Conservation (phyloP, 306 rosid species). For the Fragaria iinumae region DNA sequence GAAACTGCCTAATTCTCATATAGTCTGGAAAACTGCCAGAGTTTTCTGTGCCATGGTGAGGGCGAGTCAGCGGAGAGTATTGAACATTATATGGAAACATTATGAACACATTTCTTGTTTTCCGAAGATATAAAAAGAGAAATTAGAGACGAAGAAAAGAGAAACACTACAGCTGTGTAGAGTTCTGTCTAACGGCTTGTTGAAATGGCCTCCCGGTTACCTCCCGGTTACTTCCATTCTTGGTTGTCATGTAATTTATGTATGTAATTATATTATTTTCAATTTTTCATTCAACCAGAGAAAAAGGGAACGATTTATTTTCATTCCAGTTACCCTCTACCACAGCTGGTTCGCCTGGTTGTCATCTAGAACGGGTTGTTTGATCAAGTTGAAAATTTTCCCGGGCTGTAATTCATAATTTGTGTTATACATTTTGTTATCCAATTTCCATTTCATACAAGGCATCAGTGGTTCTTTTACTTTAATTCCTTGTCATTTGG, state of each 20-base stretch:
- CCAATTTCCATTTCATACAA: background rate
- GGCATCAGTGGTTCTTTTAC: background rate
- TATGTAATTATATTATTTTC: conserved; percentile 18
- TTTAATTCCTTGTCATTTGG: background rate
- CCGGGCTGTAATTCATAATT: background rate
- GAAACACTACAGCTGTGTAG: background rate
- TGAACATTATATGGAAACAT: conserved; percentile 22
- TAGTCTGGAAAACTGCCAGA: conserved; percentile 14
- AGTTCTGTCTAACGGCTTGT: background rate
- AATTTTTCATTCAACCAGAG: conserved; percentile 7
- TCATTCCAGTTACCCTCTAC: background rate
- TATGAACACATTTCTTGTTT: background rate
- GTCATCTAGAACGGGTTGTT: background rate
- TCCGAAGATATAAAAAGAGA: background rate
- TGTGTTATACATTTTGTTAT: background rate
- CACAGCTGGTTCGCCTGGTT: background rate
- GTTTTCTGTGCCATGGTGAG: conserved; percentile 29
- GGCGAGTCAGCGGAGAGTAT: conserved; percentile 18
- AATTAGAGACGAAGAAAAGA: background rate
- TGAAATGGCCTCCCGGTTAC: background rate
- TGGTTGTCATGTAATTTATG: background rate
- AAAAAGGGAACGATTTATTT: background rate
- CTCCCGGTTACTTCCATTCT: background rate
- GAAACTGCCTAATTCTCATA: conserved; percentile 51
- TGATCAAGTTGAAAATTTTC: conserved; percentile 7